These are phyloP conservation scores for Camellia japonica DNA, from an alignment of 148 eudicot species.

Conservation along the genomic window DNA sequence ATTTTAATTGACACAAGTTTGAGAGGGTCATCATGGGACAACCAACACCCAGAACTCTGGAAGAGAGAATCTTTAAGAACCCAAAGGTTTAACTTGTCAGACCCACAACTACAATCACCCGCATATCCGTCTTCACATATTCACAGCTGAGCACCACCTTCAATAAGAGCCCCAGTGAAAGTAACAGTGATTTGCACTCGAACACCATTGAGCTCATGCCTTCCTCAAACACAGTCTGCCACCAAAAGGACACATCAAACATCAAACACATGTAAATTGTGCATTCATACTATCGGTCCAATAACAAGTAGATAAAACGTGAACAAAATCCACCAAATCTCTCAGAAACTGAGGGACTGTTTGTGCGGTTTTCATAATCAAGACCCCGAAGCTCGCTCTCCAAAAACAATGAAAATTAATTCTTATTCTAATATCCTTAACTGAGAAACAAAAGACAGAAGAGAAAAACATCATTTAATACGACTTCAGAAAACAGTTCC, in stretches of 20 bases:
- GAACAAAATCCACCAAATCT: background rate
- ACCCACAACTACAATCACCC: background rate
- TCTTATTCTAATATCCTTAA: background rate
- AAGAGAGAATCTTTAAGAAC: background rate
- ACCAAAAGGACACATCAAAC: background rate
- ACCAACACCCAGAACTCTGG: background rate
- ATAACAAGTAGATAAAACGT: background rate
- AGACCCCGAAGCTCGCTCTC: background rate
- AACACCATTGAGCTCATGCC: background rate
- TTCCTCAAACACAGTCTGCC: conserved; percentile 5
- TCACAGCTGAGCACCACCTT: conserved; percentile 6
- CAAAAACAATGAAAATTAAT: background rate
- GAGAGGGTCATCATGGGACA: background rate
- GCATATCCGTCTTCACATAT: background rate
- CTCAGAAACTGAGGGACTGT: background rate
- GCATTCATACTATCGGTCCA: background rate
- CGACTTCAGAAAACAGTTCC: background rate
- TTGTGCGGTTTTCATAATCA: background rate
- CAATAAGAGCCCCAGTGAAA: background rate
- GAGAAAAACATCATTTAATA: background rate
- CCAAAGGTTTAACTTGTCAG: background rate
- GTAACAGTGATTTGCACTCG: background rate
- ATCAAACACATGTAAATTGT: background rate
- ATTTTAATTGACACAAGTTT: background rate
- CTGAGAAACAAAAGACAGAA: background rate